phyloP scores from a whole-genome alignment of 2,329 filamentous ascomycete genomes.

The Camillea tinctor region DNA sequence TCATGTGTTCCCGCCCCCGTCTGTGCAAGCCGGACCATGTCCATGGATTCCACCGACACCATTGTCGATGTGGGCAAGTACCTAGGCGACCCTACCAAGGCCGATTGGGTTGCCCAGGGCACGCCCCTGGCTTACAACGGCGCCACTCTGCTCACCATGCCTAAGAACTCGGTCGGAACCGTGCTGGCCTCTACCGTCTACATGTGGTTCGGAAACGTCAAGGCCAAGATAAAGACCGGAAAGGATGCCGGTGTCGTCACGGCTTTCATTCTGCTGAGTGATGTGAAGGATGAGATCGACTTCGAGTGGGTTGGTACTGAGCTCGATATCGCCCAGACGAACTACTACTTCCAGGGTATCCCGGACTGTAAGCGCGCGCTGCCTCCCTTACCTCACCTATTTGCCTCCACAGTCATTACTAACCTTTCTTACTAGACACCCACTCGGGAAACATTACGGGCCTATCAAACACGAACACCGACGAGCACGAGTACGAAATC shows the following conservation, averaged over 20 bases:
- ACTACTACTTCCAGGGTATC: slow-evolving; percentile 96
- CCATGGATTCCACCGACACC: slow-evolving; percentile 69
- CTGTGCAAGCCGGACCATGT: slow-evolving; percentile 73
- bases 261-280: slow-evolving; percentile 91
- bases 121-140: slow-evolving; percentile 66
- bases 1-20: slow-evolving; percentile 82
- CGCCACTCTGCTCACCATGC: slow-evolving; percentile 84
- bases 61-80: slow-evolving; percentile 75
- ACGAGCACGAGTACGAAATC: slow-evolving; percentile 89
- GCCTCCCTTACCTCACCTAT: slow-evolving; percentile 6
- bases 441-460: slow-evolving; percentile 70
- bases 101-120: slow-evolving; percentile 89
- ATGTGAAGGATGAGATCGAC: slow-evolving; percentile 98
- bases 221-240: slow-evolving; percentile 79
- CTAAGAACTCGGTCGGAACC: slow-evolving; percentile 79
- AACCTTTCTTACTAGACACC: slow-evolving; percentile 53
- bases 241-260: slow-evolving; percentile 89
- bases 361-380: slow-evolving; percentile 68
- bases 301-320: slow-evolving; percentile 91
- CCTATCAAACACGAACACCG: slow-evolving; percentile 67
- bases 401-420: slow-evolving; percentile 9
- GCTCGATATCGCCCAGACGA: slow-evolving; percentile 77
- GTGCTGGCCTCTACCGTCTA: slow-evolving; percentile 81
- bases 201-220: slow-evolving; percentile 96
- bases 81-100: slow-evolving; percentile 74